Evolutionary conservation across 306 rosid genomes (phyloP).

Genomic region (Ormosia emarginata): DNA sequence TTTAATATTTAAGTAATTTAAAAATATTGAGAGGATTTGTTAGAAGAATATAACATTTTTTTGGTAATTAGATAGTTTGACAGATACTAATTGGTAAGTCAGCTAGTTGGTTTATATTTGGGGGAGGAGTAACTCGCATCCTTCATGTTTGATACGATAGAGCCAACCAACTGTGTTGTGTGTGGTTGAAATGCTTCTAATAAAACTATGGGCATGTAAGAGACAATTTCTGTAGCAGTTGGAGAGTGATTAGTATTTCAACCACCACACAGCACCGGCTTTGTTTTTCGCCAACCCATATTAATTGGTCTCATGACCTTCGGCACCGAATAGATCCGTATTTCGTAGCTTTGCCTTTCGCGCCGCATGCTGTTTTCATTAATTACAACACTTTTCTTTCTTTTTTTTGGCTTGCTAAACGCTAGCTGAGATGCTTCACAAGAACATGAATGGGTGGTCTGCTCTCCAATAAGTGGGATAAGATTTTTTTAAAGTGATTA

Average conservation of each 20-base stretch:
- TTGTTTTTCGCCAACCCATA: background rate
- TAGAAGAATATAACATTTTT: no score
- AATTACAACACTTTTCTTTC: constrained; percentile 4
- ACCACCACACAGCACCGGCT: background rate
- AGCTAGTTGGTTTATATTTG: no score
- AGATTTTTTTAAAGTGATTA: no score
- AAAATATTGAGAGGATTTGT: no score
- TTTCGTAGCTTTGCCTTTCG: background rate
- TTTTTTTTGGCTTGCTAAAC: background rate
- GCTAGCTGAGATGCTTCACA: background rate
- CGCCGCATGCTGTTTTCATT: constrained; percentile 15
- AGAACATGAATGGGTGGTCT: background rate
- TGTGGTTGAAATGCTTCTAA: background rate
- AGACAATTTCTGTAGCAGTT: background rate
- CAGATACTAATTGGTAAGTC: no score
- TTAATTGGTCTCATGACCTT: constrained; percentile 32
- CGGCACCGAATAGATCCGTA: constrained; percentile 16
- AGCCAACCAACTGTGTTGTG: background rate
- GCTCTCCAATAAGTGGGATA: no score
- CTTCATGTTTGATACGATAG: no score
- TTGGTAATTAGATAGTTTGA: no score
- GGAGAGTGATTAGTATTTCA: background rate
- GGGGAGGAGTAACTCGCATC: no score
- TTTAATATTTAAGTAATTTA: no score
- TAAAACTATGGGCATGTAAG: background rate